Base-by-base conservation (phyloP, 805 yeast species). In the Candida silvicultrix region DNA sequence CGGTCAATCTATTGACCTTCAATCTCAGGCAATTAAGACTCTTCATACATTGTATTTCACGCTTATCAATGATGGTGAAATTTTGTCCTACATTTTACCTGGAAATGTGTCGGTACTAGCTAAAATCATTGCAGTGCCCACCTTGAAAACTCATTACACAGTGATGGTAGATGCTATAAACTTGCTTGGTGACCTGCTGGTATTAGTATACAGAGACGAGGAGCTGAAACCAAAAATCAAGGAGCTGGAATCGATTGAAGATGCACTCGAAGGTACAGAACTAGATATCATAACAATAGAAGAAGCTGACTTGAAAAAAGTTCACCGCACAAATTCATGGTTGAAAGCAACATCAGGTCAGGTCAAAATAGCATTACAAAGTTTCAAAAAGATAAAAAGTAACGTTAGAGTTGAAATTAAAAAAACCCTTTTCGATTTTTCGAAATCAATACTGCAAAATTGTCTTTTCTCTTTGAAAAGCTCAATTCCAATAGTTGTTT, bases 311-410 rank as follows among this genome's bases (percentile, higher is more conserved):
- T 54, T 56, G 37, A 48, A 42, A n/a, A 59, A 57, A 34, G 44
- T 53, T 4, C 73, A 69, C 49, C 64, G 85, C 55, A 71, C 77
- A 5, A 65, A 65, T 7, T 53, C 72, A 15, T 81, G 88, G 88
- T 56, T 80, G n/a, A 65, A 58, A 14, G 80, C 74, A 0, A 78
- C 85, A 0, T 61, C 74, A 5, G 54, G 60, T 16, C 86, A 82
- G 53, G 64, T 80, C 3, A 64, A 66, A 41, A 59, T 70, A 16
- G 78, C 83, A 0, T 47, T 82, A 6, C 29, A 36, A 6, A 54
- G 50, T 40, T 48, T 56, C 39, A 56, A 51, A 23, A 53, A 51
- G 18, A 41, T 66, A 1, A 45, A 59, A 22, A 45, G 36, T 3
- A 67, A 66, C 46, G 55, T 57, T 1, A 65, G 67, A 31, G 43